Percentiles rank a stretch among this genome's conserved stretches.
phyloP scores from a whole-genome alignment of 2,329 filamentous ascomycete genomes.

The Zarea fungicola region DNA sequence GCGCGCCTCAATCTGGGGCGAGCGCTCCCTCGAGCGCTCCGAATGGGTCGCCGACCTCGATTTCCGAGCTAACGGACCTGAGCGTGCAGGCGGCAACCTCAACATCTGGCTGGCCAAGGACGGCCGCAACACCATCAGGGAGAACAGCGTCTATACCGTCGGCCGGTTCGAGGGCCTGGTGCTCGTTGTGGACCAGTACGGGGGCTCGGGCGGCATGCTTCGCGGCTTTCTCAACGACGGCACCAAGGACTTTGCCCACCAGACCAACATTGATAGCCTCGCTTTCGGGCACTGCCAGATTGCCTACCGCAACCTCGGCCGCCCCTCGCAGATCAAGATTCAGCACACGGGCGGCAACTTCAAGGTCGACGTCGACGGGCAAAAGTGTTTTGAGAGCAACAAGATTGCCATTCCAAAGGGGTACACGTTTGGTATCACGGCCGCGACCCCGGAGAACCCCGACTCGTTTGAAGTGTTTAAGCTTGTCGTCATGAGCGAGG shows the following conservation, averaged over 20 bases:
- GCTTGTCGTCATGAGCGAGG: constrained; percentile 65
- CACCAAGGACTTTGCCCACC: constrained; percentile 68
- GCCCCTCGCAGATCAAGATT: constrained; percentile 74
- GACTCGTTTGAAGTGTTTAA: constrained; percentile 95
- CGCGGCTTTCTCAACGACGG: constrained; percentile 95
- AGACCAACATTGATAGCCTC: constrained; percentile 73
- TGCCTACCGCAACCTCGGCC: constrained; percentile 84
- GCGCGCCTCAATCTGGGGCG: constrained; percentile 77
- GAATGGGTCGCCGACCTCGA: constrained; percentile 81
- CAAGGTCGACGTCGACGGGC: constrained; percentile 74
- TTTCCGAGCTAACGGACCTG: constrained; percentile 81
- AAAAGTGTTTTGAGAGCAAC: constrained; percentile 75
- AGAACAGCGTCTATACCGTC: constrained; percentile 77
- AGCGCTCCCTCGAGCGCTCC: constrained; percentile 54
- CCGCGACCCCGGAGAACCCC: constrained; percentile 82
- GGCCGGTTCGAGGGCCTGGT: constrained; percentile 86
- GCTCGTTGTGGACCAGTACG: constrained; percentile 78
- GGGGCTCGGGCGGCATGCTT: constrained; percentile 71
- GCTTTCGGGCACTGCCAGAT: constrained; percentile 93
- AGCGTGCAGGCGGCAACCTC: constrained; percentile 80
- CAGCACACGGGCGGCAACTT: constrained; percentile 60
- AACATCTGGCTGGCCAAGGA: constrained; percentile 86
- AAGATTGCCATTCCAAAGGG: constrained; percentile 73
- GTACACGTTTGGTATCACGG: constrained; percentile 82
- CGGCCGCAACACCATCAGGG: constrained; percentile 58